Percentiles rank a stretch among this genome's conserved stretches.
Conservation (phyloP, 805 yeast species). For the Kockiozyma suomiensis region DNA sequence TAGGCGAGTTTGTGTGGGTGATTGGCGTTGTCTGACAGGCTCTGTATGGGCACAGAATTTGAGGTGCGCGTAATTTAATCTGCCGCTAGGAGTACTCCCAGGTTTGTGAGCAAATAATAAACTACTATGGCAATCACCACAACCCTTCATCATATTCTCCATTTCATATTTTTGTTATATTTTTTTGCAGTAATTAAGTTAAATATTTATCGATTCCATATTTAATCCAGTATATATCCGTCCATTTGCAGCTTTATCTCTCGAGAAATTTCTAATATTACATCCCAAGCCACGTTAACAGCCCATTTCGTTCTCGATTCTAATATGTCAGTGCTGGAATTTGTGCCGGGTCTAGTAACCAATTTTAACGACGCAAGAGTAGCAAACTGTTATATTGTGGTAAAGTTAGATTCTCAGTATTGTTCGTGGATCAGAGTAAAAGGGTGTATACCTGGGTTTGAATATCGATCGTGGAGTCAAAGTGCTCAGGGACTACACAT, state of each 20-base stretch:
- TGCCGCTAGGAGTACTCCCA: too few relatives aligned
- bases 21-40: too few relatives aligned
- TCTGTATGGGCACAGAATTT: too few relatives aligned
- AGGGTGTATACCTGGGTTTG: conserved; percentile 38
- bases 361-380: conserved; percentile 60
- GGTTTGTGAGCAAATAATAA: too few relatives aligned
- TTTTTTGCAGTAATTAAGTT: too few relatives aligned
- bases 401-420: neutral
- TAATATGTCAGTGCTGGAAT: conserved; percentile 51
- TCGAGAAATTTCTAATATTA: conserved; percentile 59
- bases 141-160: too few relatives aligned
- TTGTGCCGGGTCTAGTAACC: conserved; percentile 44
- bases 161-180: too few relatives aligned
- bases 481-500: conserved; percentile 58
- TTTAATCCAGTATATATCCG: conserved; percentile 54
- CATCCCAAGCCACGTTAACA: conserved; percentile 71
- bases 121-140: too few relatives aligned
- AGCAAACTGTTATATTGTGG: conserved; percentile 53
- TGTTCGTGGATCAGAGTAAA: neutral
- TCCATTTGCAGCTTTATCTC: conserved; percentile 69
- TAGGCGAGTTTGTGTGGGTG: too few relatives aligned
- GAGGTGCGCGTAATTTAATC: too few relatives aligned
- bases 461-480: conserved; percentile 35
- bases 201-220: too few relatives aligned
- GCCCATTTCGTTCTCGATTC: conserved; percentile 77